These are phyloP conservation scores for Staphylotrichum tortipilum DNA, from an alignment of 495 filamentous ascomycete species.

Conservation along the genomic window DNA sequence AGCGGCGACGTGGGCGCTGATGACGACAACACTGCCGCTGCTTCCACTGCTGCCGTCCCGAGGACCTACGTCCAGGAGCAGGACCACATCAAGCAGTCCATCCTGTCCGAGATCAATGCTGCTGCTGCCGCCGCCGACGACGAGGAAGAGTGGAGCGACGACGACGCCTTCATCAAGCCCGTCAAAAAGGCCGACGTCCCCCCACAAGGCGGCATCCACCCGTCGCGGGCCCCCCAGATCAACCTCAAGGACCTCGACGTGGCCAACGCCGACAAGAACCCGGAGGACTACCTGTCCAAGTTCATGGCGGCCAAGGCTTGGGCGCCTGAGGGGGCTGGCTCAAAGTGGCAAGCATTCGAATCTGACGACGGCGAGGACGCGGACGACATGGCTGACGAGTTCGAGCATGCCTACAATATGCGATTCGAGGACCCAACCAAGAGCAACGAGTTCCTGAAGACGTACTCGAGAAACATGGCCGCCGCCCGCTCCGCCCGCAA, in stretches of 20 bases:
- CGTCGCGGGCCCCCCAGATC: conserved; percentile 38
- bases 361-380: conserved; percentile 88
- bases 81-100: conserved; percentile 61
- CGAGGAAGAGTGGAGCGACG: conserved; percentile 56
- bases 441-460: conserved; percentile 72
- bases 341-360: conserved; percentile 66
- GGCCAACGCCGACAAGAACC: conserved; percentile 77
- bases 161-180: conserved; percentile 60
- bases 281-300: conserved; percentile 80
- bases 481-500: conserved; percentile 72
- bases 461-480: conserved; percentile 78
- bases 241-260: conserved; percentile 53
- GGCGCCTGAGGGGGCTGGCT: conserved; percentile 44
- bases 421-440: conserved; percentile 86
- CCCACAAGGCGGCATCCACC: conserved; percentile 31
- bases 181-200: conserved; percentile 38
- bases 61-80: conserved; percentile 81
- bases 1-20: conserved; percentile 49
- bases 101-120: conserved; percentile 73
- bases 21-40: conserved; percentile 47
- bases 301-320: conserved; percentile 86
- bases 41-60: conserved; percentile 46
- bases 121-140: conserved; percentile 38
- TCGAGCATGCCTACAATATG: conserved; percentile 92
- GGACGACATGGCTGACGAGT: conserved; percentile 69